Evolutionary conservation across 495 filamentous ascomycete species (phyloP).

Genomic region (Lichina pygmaea): DNA sequence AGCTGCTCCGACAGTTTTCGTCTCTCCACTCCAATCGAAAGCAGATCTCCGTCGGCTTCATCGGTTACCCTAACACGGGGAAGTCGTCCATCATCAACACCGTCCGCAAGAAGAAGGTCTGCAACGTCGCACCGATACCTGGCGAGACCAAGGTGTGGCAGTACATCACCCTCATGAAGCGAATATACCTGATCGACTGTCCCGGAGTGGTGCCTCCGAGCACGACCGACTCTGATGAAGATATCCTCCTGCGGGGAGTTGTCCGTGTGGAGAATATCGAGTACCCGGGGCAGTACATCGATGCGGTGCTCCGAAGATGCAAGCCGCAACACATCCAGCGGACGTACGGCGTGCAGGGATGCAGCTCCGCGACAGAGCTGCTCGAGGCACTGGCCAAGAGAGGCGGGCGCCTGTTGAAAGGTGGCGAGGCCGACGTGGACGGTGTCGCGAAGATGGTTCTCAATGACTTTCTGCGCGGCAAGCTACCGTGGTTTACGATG

Average conservation of each 20-base stretch:
- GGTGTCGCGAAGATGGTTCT: constrained; percentile 87
- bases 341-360: constrained; percentile 68
- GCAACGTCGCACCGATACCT: constrained; percentile 84
- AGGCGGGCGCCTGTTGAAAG: constrained; percentile 58
- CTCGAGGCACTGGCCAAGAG: constrained; percentile 72
- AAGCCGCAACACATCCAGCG: constrained; percentile 72
- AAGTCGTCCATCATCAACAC: constrained; percentile 91
- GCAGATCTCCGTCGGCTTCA: constrained; percentile 71
- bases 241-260: constrained; percentile 78
- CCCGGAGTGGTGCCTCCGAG: constrained; percentile 87
- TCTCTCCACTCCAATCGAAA: constrained; percentile 73
- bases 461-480: constrained; percentile 85
- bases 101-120: constrained; percentile 71
- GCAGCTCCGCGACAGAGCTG: constrained; percentile 49
- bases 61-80: constrained; percentile 91
- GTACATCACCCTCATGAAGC: constrained; percentile 87
- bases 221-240: constrained; percentile 49
- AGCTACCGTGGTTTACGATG: constrained; percentile 84
- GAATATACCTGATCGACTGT: constrained; percentile 93
- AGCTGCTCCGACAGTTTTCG: constrained; percentile 76
- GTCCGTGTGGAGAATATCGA: constrained; percentile 87
- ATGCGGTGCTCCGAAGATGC: constrained; percentile 50
- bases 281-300: constrained; percentile 85
- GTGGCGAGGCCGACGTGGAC: constrained; percentile 77
- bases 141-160: constrained; percentile 96